Evolutionary conservation across 2,329 filamentous ascomycete genomes (phyloP).

Genomic region (Calonectria pseudoturangicola): DNA sequence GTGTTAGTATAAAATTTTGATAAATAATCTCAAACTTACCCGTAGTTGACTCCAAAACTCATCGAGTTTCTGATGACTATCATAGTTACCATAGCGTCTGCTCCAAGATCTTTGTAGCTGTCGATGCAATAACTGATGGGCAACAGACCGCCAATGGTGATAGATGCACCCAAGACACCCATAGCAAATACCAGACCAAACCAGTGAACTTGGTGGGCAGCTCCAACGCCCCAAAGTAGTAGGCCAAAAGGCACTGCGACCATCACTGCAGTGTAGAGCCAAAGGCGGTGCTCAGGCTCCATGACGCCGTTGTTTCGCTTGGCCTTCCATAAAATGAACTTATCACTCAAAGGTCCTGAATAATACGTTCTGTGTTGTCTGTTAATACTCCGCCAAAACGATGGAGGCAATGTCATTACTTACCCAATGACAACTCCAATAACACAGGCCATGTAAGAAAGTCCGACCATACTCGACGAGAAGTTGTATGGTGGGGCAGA

Average conservation of each 20-base stretch:
- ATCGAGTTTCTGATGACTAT: slow-evolving; percentile 62
- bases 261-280: slow-evolving; percentile 57
- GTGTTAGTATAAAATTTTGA: neutral
- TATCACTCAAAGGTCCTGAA: slow-evolving; percentile 59
- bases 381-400: neutral
- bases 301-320: slow-evolving; percentile 63
- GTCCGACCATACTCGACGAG: slow-evolving; percentile 28
- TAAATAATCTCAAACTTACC: slow-evolving; percentile 15
- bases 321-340: slow-evolving; percentile 59
- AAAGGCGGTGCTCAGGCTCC: slow-evolving; percentile 63
- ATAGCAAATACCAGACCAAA: slow-evolving; percentile 63
- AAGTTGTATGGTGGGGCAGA: slow-evolving; percentile 34
- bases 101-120: slow-evolving; percentile 60
- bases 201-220: slow-evolving; percentile 61
- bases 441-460: slow-evolving; percentile 24
- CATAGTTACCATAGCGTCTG: slow-evolving; percentile 60
- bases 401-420: neutral
- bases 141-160: slow-evolving; percentile 58
- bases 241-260: slow-evolving; percentile 50
- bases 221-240: slow-evolving; percentile 57
- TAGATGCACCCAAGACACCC: slow-evolving; percentile 56
- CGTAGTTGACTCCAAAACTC: slow-evolving; percentile 57
- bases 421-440: slow-evolving; percentile 26
- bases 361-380: slow-evolving; percentile 20
- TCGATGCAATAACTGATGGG: slow-evolving; percentile 62